These are phyloP conservation scores for Nannochloropsis salina DNA, from an alignment of 108 stramenopile species.

Conservation along the genomic window DNA sequence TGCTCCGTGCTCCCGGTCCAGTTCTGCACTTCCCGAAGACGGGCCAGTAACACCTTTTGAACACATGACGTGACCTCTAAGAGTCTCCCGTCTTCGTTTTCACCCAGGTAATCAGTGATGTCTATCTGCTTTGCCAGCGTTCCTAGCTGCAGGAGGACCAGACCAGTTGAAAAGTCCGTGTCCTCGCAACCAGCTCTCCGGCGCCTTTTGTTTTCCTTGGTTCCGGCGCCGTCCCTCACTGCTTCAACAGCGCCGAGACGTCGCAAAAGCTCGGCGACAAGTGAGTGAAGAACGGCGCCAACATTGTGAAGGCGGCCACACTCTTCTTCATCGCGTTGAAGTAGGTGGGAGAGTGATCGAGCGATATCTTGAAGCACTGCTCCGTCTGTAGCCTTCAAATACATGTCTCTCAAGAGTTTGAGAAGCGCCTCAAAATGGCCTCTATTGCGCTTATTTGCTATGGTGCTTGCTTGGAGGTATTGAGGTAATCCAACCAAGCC, in stretches of 20 bases:
- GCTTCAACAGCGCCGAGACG: background rate
- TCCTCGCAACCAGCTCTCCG: background rate
- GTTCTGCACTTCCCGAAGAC: background rate
- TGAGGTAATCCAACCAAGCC: background rate
- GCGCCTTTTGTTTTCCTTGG: background rate
- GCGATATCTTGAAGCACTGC: conserved; percentile 3
- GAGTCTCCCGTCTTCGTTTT: background rate
- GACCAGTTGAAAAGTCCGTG: background rate
- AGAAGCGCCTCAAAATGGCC: conserved; percentile 3
- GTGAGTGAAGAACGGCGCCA: background rate
- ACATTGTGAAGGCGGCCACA: background rate
- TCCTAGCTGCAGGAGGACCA: background rate
- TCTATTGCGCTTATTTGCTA: background rate
- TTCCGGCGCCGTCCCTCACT: background rate
- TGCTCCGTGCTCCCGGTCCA: background rate
- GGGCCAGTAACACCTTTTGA: background rate
- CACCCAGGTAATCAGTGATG: background rate
- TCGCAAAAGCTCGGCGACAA: background rate
- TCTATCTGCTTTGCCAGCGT: background rate
- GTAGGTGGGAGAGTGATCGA: background rate
- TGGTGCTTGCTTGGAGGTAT: background rate
- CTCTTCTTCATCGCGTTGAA: background rate
- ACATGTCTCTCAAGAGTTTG: background rate
- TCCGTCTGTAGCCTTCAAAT: conserved; percentile 17
- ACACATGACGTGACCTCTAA: background rate